phyloP scores from a whole-genome alignment of 208 protist species.

The Leishmania gerbilli region DNA sequence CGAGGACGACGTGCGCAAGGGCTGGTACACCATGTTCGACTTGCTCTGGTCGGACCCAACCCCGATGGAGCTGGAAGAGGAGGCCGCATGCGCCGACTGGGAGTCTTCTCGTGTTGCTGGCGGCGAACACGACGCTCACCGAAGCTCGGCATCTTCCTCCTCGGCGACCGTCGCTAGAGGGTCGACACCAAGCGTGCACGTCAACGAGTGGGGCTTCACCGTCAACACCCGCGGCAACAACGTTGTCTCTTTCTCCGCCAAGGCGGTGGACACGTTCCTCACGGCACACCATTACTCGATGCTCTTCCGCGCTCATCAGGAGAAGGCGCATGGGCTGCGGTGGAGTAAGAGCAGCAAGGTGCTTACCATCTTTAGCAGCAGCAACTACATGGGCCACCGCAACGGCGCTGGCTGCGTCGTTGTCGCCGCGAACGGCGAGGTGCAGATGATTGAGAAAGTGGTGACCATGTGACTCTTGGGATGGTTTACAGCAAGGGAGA shows the following conservation, averaged over 20 bases:
- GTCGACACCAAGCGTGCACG: slow-evolving; percentile 4
- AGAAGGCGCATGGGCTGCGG: slow-evolving; percentile 72
- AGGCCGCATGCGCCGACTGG: background rate
- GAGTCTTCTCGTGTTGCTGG: background rate
- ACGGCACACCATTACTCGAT: slow-evolving; percentile 59
- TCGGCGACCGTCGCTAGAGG: background rate
- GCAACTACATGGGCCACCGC: slow-evolving; percentile 78
- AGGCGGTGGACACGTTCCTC: slow-evolving; percentile 76
- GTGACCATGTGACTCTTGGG: slow-evolving; percentile 24
- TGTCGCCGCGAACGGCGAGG: slow-evolving; percentile 53
- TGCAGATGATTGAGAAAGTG: slow-evolving; percentile 77
- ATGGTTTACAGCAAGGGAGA: background rate
- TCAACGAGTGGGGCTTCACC: slow-evolving; percentile 79
- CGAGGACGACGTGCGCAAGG: slow-evolving; percentile 45
- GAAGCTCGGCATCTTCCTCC: background rate
- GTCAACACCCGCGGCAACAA: slow-evolving; percentile 63
- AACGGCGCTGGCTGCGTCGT: slow-evolving; percentile 81
- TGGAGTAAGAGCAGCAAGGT: slow-evolving; percentile 75
- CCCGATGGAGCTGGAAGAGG: slow-evolving; percentile 32
- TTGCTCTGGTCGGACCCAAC: slow-evolving; percentile 87
- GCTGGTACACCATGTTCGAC: slow-evolving; percentile 70
- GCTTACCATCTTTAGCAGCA: slow-evolving; percentile 84
- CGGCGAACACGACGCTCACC: background rate
- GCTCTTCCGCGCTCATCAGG: slow-evolving; percentile 84
- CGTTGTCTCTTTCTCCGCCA: slow-evolving; percentile 64